These are phyloP conservation scores for Pythium aquatile DNA, from an alignment of 352 stramenopile species.

Conservation along the genomic window DNA sequence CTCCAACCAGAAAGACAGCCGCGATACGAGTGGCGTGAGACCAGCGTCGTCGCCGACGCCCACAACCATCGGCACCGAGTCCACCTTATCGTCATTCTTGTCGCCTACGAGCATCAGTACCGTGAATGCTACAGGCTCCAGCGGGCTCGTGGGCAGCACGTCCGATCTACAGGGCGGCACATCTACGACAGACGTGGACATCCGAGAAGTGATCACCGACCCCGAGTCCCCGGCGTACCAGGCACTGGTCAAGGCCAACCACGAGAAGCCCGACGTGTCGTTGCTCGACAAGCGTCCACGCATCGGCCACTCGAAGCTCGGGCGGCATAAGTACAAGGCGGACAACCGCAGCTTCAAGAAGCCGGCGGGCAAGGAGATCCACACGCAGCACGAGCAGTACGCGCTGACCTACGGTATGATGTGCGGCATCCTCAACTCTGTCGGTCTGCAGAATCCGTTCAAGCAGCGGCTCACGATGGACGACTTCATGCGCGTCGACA, in stretches of 20 bases:
- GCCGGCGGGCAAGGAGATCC: slow-evolving; percentile 71
- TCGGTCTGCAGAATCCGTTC: slow-evolving; percentile 80
- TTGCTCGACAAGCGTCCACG: slow-evolving; percentile 56
- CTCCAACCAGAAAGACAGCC: slow-evolving; percentile 23
- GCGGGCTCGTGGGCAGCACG: neutral
- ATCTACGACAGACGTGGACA: neutral
- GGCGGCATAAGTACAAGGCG: slow-evolving; percentile 48
- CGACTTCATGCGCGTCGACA: slow-evolving; percentile 89
- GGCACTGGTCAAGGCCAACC: slow-evolving; percentile 40
- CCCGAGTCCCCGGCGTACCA: slow-evolving; percentile 41
- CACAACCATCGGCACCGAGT: slow-evolving; percentile 2
- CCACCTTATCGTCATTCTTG: slow-evolving; percentile 18
- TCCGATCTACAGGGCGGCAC: neutral
- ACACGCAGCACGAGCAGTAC: slow-evolving; percentile 95
- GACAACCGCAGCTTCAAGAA: slow-evolving; percentile 62
- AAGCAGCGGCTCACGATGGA: slow-evolving; percentile 86
- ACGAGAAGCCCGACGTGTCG: slow-evolving; percentile 44
- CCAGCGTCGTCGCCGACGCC: slow-evolving; percentile 1
- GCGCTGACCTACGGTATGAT: slow-evolving; percentile 98
- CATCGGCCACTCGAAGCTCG: slow-evolving; percentile 52
- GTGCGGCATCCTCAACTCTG: slow-evolving; percentile 96
- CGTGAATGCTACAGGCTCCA: neutral
- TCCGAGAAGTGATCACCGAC: slow-evolving; percentile 29
- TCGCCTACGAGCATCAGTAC: slow-evolving; percentile 12
- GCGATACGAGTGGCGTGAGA: neutral